Evolutionary conservation across 2,329 filamentous ascomycete species (phyloP).

Genomic region (Amphichorda felina): DNA sequence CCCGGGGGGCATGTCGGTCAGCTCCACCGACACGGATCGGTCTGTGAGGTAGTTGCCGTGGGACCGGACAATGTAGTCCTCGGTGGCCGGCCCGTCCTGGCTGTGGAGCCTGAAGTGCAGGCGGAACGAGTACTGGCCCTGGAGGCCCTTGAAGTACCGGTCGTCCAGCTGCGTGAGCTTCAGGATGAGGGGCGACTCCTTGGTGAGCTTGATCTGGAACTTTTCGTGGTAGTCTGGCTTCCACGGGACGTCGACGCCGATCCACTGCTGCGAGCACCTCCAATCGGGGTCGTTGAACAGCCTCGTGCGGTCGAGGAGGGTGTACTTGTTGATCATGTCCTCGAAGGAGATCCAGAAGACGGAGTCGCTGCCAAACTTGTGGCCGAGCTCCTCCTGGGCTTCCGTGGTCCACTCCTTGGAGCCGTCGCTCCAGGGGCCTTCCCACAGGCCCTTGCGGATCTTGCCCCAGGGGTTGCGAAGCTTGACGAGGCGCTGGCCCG

Average conservation of each 20-base stretch:
- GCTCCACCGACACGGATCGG: slow-evolving; percentile 46
- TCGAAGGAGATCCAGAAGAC: slow-evolving; percentile 54
- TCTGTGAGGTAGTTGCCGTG: slow-evolving; percentile 47
- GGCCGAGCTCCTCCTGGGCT: slow-evolving; percentile 42
- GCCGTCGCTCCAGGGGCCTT: slow-evolving; percentile 47
- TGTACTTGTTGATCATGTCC: slow-evolving; percentile 50
- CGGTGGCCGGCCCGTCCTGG: slow-evolving; percentile 33
- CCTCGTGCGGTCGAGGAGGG: slow-evolving; percentile 48
- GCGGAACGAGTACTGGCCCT: slow-evolving; percentile 43
- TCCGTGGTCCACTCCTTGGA: slow-evolving; percentile 50
- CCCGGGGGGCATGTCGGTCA: slow-evolving; percentile 40
- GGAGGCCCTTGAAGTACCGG: slow-evolving; percentile 48
- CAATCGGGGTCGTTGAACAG: slow-evolving; percentile 47
- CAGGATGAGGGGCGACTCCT: slow-evolving; percentile 44
- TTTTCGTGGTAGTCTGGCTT: slow-evolving; percentile 49
- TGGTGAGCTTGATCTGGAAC: slow-evolving; percentile 44
- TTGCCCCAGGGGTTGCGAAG: slow-evolving; percentile 52
- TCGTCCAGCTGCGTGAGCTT: slow-evolving; percentile 50
- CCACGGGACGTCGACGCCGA: slow-evolving; percentile 51
- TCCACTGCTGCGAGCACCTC: slow-evolving; percentile 47
- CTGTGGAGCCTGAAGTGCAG: slow-evolving; percentile 38
- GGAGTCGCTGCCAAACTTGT: slow-evolving; percentile 49
- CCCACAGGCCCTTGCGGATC: slow-evolving; percentile 44
- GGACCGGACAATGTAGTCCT: slow-evolving; percentile 48
- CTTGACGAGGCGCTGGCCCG: slow-evolving; percentile 42